A percentile compares a stretch with the other conserved stretches of the same genome.
phyloP scores from a whole-genome alignment of 2,329 filamentous ascomycete genomes.

The Zasmidium citrigriseum region DNA sequence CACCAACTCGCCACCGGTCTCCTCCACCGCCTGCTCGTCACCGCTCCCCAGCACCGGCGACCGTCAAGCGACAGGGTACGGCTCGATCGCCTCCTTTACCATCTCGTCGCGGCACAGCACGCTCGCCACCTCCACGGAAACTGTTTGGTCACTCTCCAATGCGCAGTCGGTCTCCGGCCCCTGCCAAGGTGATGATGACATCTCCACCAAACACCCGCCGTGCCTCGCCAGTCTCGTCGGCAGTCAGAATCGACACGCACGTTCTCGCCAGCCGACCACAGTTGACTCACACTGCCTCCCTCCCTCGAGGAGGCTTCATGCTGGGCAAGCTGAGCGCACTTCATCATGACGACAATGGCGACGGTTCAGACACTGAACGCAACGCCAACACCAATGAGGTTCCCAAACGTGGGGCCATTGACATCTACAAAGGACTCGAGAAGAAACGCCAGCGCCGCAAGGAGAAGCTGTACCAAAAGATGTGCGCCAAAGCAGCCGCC shows the following conservation, averaged over 20 bases:
- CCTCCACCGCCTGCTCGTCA: slow-evolving; percentile 30
- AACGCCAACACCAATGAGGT: slow-evolving; percentile 47
- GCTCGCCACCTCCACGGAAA: slow-evolving; percentile 52
- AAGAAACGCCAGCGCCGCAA: slow-evolving; percentile 89
- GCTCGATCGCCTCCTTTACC: slow-evolving; percentile 38
- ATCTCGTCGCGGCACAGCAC: slow-evolving; percentile 20
- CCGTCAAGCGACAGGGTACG: slow-evolving; percentile 12
- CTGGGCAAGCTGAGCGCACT: slow-evolving; percentile 35
- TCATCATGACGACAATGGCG: slow-evolving; percentile 42
- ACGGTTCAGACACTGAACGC: slow-evolving; percentile 33
- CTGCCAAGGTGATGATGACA: slow-evolving; percentile 44
- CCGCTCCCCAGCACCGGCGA: slow-evolving; percentile 41
- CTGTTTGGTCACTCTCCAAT: slow-evolving; percentile 72
- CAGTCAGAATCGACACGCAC: slow-evolving; percentile 43
- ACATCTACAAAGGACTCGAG: slow-evolving; percentile 95
- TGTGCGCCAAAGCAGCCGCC: slow-evolving; percentile 78
- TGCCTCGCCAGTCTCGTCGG: slow-evolving; percentile 44
- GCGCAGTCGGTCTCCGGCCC: slow-evolving; percentile 52
- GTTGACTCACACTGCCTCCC: slow-evolving; percentile 77
- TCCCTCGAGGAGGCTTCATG: slow-evolving; percentile 73
- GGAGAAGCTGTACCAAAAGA: slow-evolving; percentile 89
- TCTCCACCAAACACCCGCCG: slow-evolving; percentile 69
- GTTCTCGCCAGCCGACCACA: slow-evolving; percentile 63
- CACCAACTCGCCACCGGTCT: slow-evolving; percentile 50
- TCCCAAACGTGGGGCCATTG: slow-evolving; percentile 88